These are phyloP conservation scores for Globisporangium spinosum DNA, from an alignment of 352 stramenopile species.

Conservation along the genomic window DNA sequence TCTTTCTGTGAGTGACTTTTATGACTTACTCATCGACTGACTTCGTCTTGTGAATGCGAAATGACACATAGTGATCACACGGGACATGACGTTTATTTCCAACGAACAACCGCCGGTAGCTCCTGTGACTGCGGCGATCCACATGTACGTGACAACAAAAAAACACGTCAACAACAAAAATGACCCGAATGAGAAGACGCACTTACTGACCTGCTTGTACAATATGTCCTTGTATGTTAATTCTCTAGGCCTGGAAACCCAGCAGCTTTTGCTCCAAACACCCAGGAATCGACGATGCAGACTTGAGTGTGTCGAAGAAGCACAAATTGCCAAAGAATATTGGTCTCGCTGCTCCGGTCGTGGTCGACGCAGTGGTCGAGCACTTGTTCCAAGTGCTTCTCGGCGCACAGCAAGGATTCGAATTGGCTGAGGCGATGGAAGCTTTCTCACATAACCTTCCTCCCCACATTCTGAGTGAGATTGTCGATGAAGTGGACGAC, in stretches of 20 bases:
- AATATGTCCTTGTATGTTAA: not conserved
- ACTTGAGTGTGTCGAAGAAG: slow-evolving; percentile 34
- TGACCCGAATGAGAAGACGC: not conserved
- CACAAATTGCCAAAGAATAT: slow-evolving; percentile 68
- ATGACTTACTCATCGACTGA: not conserved
- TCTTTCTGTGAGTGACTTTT: not conserved
- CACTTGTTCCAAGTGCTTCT: slow-evolving; percentile 72
- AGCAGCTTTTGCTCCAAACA: slow-evolving; percentile 80
- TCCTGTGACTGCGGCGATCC: slow-evolving; percentile 84
- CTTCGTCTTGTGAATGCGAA: not conserved
- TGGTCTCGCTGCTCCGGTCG: slow-evolving; percentile 37
- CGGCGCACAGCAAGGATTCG: slow-evolving; percentile 60
- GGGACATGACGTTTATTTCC: slow-evolving; percentile 86
- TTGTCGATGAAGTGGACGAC: slow-evolving; percentile 20
- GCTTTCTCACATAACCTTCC: slow-evolving; percentile 61
- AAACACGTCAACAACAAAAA: not conserved
- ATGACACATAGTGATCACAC: slow-evolving; percentile 43
- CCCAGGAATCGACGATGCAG: slow-evolving; percentile 43
- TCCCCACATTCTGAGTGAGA: slow-evolving; percentile 38
- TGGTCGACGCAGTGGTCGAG: slow-evolving; percentile 77
- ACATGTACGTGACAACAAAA: slow-evolving; percentile 39
- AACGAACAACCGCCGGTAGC: slow-evolving; percentile 79
- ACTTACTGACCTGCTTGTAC: not conserved
- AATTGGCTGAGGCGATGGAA: slow-evolving; percentile 68
- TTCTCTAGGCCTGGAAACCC: slow-evolving; percentile 67